Base-by-base conservation (phyloP, 2,329 filamentous ascomycete species). In the Penicillium sp. region DNA sequence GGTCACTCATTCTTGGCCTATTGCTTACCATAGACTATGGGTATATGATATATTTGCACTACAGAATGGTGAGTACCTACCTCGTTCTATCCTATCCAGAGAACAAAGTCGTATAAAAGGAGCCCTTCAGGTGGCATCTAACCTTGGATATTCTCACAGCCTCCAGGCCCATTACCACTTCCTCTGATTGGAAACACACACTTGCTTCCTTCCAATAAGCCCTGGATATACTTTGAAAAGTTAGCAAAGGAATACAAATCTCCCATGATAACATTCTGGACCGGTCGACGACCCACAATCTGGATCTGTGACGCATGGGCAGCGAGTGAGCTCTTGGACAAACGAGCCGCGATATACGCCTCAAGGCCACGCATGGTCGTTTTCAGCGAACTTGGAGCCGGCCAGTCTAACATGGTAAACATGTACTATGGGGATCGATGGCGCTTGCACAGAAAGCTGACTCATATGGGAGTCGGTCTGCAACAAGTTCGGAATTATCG, bases 221-320 rank as follows among this genome's bases (percentile, higher is more conserved):
- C 83, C 2, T 86, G 83, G 83, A 76, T 84, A 24, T 82, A 81
- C 68, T 84, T 85, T 60, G 81, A 85, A 53, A 66, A 81, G 60
- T 69, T 84, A 0, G 81, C 82, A 3, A 80, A 81, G 61, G 65
- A 72, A 52, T 56, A 58, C 43, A 69, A 79, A 5, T 73, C 78
- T 0, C 79, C 81, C 0, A 64, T 85, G 7, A 80, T 85, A 48
- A 85, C 83, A 0, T 79, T 83, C 62, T 85, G 82, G 83, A 81
- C 84, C 47, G 80, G 81, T n/a, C 71, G 67, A 13, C 66, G 62
- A 39, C 68, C 68, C 24, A 70, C 68, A 26, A 55, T 69, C 16
- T 66, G 64, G 64, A 64, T 65, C n/a, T 64, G 62, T 51, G 69
- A 72, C 45, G 68, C 70, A 10, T 70, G 66, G 65, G 56, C 61